These are phyloP conservation scores for Nicotiana noctiflora DNA, from an alignment of 257 asterid species.

Conservation along the genomic window DNA sequence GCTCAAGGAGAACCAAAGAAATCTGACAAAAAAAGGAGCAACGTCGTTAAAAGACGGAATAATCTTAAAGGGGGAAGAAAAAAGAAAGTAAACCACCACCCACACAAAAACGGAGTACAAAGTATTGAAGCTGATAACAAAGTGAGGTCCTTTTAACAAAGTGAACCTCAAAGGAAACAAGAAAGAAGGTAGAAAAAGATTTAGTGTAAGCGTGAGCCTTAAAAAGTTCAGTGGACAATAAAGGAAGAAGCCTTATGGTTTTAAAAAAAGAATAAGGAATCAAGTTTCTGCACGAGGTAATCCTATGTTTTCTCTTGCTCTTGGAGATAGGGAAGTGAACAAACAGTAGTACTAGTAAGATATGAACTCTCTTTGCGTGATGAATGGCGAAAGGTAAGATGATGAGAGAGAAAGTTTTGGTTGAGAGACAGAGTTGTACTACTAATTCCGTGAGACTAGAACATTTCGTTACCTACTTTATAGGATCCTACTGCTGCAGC, in stretches of 20 bases:
- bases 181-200: constrained; percentile 7
- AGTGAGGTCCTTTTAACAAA: neutral
- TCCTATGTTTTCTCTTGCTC: neutral
- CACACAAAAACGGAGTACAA: neutral
- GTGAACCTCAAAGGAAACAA: neutral
- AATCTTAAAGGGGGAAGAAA: neutral
- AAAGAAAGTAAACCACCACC: neutral
- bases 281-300: neutral
- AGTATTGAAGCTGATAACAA: constrained; percentile 10
- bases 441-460: constrained; percentile 24
- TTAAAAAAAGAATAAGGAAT: neutral
- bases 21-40: constrained; percentile 32
- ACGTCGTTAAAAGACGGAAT: constrained; percentile 25
- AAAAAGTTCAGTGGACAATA: constrained; percentile 3
- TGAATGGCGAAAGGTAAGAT: neutral
- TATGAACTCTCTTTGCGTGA: neutral
- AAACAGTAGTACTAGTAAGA: neutral
- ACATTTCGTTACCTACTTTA: constrained; percentile 44
- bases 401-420: neutral
- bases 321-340: neutral
- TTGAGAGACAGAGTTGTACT: constrained; percentile 12
- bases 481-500: constrained; percentile 36
- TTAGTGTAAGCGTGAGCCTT: constrained; percentile 7
- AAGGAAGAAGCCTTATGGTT: neutral
- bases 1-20: constrained; percentile 14